These are phyloP conservation scores for Herpomyces periplanetae DNA, from an alignment of 2,329 filamentous ascomycete genomes.

Conservation along the genomic window DNA sequence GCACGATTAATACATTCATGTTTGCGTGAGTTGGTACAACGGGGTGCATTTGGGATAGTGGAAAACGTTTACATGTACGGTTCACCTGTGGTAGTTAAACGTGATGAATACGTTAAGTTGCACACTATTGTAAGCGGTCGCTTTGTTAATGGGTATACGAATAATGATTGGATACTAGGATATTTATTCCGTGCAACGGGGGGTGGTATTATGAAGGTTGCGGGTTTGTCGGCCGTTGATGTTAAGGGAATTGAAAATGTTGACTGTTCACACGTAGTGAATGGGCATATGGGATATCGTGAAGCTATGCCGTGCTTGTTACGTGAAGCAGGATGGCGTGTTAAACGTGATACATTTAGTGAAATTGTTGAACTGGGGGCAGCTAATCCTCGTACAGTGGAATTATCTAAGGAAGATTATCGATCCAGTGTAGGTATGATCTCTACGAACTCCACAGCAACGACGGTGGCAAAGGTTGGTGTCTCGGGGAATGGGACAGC, in stretches of 20 bases:
- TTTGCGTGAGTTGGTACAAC: constrained; percentile 42
- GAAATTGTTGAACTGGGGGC: constrained; percentile 95
- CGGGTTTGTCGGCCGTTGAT: constrained; percentile 34
- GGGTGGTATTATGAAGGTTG: constrained; percentile 57
- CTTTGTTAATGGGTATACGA: constrained; percentile 75
- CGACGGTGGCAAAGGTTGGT: too few species aligned
- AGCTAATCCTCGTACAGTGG: too few species aligned
- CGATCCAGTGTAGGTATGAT: too few species aligned
- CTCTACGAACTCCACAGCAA: too few species aligned
- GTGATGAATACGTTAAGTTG: constrained; percentile 47
- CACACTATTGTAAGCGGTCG: constrained; percentile 58
- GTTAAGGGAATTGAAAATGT: constrained; percentile 59
- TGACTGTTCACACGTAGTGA: constrained; percentile 22
- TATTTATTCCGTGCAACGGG: constrained; percentile 83
- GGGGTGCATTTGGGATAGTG: constrained; percentile 45
- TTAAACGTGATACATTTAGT: constrained; percentile 66
- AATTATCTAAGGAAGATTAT: too few species aligned
- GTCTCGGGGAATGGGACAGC: constrained; percentile 46
- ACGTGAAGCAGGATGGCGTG: constrained; percentile 53
- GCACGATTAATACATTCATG: constrained; percentile 73
- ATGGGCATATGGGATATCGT: constrained; percentile 87
- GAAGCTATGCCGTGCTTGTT: constrained; percentile 58
- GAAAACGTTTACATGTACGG: constrained; percentile 91
- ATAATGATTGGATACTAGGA: constrained; percentile 73
- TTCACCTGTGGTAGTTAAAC: constrained; percentile 58